Base-by-base conservation (phyloP, 225 moss, liverwort and hornwort genomes). In the Lunularia cruciata region DNA sequence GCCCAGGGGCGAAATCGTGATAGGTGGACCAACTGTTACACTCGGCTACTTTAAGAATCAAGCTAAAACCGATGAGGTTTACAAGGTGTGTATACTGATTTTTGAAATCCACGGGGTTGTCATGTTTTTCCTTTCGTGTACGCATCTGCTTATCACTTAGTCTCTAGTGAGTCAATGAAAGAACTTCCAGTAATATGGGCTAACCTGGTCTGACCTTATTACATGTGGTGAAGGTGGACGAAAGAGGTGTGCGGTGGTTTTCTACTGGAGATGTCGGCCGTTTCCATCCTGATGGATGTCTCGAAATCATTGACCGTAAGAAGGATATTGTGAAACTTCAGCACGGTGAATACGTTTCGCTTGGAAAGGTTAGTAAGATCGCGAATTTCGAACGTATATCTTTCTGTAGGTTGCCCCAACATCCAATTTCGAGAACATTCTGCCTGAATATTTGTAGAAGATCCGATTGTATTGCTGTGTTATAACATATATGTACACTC, bases 301-400 rank as follows among this genome's bases (percentile, higher is more conserved):
- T 98, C 60, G 92, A 98, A 60, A 93, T 98, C 52, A 81, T 98
- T 67, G 96, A 98, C 81, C 87, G 96, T 59, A 98, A 92, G 73
- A 98, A 98, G 78, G 96, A 98, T 55, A 98, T 98, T 37, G 92
- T 98, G 72, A 98, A 98, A 76, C 77, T 98, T 71, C 92, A 92
- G 73, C 82, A 90, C 57, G 96, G 96, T 65, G 96, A 98, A 75
- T 98, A 92, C 30, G 87, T 98, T 2, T 98, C 96, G 40, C 89
- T 98, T 55, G 96, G 96, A 58, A 98, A 98, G 87, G 92, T 89
- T 72, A 47, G 63, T 36, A 61, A 7, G 8, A 9, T 6, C 47
- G 15, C 5, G 35, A 37, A 40, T 6, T 40, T 40, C 40, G 40
- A n/a, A n/a, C n/a, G n/a, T n/a, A n/a, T n/a, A n/a, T n/a, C n/a